phyloP scores from a whole-genome alignment of 83 land plant genomes.

The Picea abies region DNA sequence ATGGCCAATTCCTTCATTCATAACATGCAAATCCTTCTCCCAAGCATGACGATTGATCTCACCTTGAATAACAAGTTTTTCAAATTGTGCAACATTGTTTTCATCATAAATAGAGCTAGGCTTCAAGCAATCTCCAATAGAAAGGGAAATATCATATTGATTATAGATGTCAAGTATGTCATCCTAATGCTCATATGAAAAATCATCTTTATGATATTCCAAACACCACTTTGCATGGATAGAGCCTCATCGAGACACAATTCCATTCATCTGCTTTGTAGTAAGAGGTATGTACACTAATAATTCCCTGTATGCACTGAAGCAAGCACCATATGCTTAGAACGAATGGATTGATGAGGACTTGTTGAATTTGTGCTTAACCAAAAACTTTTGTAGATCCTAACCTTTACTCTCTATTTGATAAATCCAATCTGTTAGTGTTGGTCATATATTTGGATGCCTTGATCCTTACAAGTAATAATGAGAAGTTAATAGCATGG shows the following conservation, averaged over 20 bases:
- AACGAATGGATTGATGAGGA: too few species aligned
- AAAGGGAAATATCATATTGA: slow-evolving; percentile 41
- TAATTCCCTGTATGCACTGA: too few species aligned
- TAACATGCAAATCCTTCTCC: slow-evolving; percentile 96
- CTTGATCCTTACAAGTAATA: too few species aligned
- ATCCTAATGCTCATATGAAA: slow-evolving; percentile 99
- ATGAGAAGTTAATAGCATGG: too few species aligned
- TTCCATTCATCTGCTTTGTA: slow-evolving; percentile 95
- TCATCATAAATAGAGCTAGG: slow-evolving; percentile 99
- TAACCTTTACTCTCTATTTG: too few species aligned
- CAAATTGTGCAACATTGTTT: slow-evolving; percentile 93
- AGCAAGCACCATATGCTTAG: too few species aligned
- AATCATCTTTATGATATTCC: slow-evolving; percentile 96
- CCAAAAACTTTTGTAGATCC: too few species aligned
- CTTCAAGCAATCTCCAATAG: slow-evolving; percentile 91
- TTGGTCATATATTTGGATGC: too few species aligned
- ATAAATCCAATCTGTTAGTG: too few species aligned
- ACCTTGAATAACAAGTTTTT: slow-evolving; percentile 94
- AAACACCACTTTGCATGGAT: slow-evolving; percentile 99
- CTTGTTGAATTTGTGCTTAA: too few species aligned
- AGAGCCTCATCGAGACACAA: slow-evolving; percentile 97
- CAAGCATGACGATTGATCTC: slow-evolving; percentile 97
- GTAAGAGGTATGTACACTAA: slow-evolving; percentile 79
- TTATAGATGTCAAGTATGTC: slow-evolving; percentile 97
- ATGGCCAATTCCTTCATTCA: slow-evolving; percentile 52